phyloP scores from a whole-genome alignment of 352 stramenopile genomes.

The Globisporangium cystogenes region DNA sequence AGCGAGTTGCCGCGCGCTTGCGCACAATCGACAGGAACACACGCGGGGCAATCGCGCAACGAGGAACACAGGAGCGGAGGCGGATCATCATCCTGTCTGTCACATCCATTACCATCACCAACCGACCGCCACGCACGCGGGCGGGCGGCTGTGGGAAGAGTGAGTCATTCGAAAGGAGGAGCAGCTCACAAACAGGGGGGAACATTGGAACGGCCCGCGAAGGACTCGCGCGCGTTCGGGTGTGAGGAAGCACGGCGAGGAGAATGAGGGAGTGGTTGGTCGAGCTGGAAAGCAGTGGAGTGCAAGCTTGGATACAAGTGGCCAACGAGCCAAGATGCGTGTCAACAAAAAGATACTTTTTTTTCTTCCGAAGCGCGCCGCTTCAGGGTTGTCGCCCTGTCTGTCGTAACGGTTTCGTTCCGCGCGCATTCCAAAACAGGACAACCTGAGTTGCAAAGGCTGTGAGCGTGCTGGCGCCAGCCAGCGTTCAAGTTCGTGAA shows the following conservation, averaged over 20 bases:
- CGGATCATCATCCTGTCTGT: background rate
- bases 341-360: constrained; percentile 3
- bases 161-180: background rate
- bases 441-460: background rate
- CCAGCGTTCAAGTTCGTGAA: too few relatives aligned
- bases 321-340: too few relatives aligned
- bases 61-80: too few relatives aligned
- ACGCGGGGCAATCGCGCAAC: background rate
- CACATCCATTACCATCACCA: background rate
- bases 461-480: too few relatives aligned
- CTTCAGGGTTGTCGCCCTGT: background rate
- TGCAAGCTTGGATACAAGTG: too few relatives aligned
- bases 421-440: constrained; percentile 2
- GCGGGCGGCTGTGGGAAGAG: background rate
- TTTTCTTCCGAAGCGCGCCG: background rate
- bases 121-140: background rate
- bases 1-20: too few relatives aligned
- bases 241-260: too few relatives aligned
- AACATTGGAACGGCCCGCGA: constrained; percentile 6
- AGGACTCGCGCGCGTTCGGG: constrained; percentile 1
- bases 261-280: too few relatives aligned
- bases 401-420: constrained; percentile 4
- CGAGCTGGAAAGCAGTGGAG: too few relatives aligned
- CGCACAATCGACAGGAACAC: too few relatives aligned
- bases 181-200: too few relatives aligned